Evolutionary conservation across 176 grass and related monocot genomes (phyloP).

Genomic region (Cenchrus purpureus): DNA sequence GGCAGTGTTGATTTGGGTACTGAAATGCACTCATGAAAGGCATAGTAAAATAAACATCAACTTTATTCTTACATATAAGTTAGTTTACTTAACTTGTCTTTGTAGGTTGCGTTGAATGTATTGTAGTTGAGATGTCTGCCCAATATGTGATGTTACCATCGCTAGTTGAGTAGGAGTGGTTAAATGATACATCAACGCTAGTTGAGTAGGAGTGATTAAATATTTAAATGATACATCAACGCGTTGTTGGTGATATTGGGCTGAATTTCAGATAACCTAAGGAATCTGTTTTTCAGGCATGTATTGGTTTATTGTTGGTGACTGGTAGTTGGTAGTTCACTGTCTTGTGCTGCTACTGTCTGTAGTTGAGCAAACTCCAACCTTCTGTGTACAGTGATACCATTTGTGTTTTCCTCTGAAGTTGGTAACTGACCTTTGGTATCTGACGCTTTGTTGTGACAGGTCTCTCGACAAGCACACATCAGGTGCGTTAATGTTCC

Average conservation of each 20-base stretch:
- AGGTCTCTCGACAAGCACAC: slow-evolving; percentile 73
- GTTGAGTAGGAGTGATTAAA: background rate
- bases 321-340: slow-evolving; percentile 27
- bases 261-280: slow-evolving; percentile 20
- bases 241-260: background rate
- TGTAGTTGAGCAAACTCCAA: slow-evolving; percentile 39
- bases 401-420: slow-evolving; percentile 7
- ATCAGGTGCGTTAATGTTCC: slow-evolving; percentile 55
- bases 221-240: background rate
- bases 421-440: slow-evolving; percentile 39
- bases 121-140: background rate
- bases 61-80: background rate
- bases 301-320: slow-evolving; percentile 9
- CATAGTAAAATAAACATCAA: background rate
- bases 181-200: background rate
- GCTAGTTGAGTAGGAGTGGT: background rate
- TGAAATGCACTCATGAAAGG: slow-evolving; percentile 5
- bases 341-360: slow-evolving; percentile 23
- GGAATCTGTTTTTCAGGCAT: slow-evolving; percentile 6
- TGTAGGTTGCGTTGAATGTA: background rate
- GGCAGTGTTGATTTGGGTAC: background rate
- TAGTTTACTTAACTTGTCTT: background rate
- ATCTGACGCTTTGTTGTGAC: slow-evolving; percentile 38
- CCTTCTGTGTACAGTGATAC: background rate
- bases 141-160: background rate